phyloP scores from a whole-genome alignment of 805 yeast genomes.

The Metschnikowia corniflorae region DNA sequence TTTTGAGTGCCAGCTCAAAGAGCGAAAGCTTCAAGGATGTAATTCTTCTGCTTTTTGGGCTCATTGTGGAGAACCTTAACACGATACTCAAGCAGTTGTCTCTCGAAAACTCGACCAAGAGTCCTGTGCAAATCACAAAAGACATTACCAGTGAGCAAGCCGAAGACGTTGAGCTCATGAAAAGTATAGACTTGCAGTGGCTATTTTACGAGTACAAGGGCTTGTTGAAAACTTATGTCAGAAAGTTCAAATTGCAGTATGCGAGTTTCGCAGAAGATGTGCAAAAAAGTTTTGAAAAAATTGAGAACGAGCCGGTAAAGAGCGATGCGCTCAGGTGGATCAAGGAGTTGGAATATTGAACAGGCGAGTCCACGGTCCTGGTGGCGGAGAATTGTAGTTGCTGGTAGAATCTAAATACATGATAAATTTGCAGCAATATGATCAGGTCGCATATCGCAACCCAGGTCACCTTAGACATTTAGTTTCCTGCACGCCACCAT shows the following conservation, averaged over 20 bases:
- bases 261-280: slow-evolving; percentile 16
- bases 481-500: neutral
- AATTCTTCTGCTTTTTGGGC: slow-evolving; percentile 20
- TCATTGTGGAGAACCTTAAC: slow-evolving; percentile 32
- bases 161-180: slow-evolving; percentile 22
- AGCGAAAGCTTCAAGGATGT: slow-evolving; percentile 18
- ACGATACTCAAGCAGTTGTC: slow-evolving; percentile 18
- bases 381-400: too few species aligned
- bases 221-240: slow-evolving; percentile 36
- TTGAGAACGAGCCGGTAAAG: slow-evolving; percentile 16
- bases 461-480: too few species aligned
- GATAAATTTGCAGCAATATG: too few species aligned
- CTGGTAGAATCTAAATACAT: too few species aligned
- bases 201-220: slow-evolving; percentile 41
- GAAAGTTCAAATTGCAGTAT: slow-evolving; percentile 24
- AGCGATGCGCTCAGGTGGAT: slow-evolving; percentile 17
- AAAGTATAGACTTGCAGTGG: slow-evolving; percentile 37
- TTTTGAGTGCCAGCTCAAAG: slow-evolving; percentile 24
- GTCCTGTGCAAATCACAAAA: slow-evolving; percentile 24
- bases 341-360: slow-evolving; percentile 15
- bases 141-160: slow-evolving; percentile 26
- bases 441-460: too few species aligned
- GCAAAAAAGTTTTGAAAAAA: slow-evolving; percentile 7
- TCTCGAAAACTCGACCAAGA: slow-evolving; percentile 18
- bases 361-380: too few species aligned